Evolutionary conservation across 108 stramenopile genomes (phyloP), one percentile per base, ranked within the genome.

Genomic region (Pseudonitzschia multistriata): DNA sequence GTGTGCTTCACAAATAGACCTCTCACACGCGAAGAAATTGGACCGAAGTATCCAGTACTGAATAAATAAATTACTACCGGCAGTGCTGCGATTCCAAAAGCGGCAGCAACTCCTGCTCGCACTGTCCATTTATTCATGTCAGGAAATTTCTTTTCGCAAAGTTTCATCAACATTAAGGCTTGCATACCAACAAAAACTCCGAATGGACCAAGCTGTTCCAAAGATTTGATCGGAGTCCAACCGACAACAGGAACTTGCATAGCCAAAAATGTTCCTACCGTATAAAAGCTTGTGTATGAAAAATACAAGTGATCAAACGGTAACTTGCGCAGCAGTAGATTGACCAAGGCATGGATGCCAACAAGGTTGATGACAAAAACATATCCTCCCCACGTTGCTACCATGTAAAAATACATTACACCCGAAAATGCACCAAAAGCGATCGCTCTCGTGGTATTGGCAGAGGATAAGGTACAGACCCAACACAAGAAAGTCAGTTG

Each of bases 321-420:
- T 13, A 68, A 6, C 24, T 94, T 76, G 24, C 94, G 93, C 22
- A 87, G 47, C 39, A 97, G 67, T 7, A 97, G 79, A 27, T 98
- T 73, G 19, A 69, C 49, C 1, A 88, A 75, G 3, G 93, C 93
- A 80, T 98, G 95, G 24, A 91, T 71, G 25, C 95, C 97, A 49
- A 99, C 83, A 55, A 98, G 82, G 82, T 99, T 99, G 72, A 98
- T 73, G 29, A 99, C 97, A 84, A 99, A 99, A 59, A 98, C 95
- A 68, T 97, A 99, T 17, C 99, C 99, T 59, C 99, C 99, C 99
- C 99, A 99, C 0, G 97, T 91, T 3, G 97, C 97, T n/a, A 97
- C 99, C 99, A 99, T 99, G 80, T 97, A 88, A 61, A 94, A 88
- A 73, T 94, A 94, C 22, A 81, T 85, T 14, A 91, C 17, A 6